A percentile compares a stretch with the other conserved stretches of the same genome.
Conservation (phyloP, 495 filamentous ascomycete genomes). For the Aeminium ludgeri region DNA sequence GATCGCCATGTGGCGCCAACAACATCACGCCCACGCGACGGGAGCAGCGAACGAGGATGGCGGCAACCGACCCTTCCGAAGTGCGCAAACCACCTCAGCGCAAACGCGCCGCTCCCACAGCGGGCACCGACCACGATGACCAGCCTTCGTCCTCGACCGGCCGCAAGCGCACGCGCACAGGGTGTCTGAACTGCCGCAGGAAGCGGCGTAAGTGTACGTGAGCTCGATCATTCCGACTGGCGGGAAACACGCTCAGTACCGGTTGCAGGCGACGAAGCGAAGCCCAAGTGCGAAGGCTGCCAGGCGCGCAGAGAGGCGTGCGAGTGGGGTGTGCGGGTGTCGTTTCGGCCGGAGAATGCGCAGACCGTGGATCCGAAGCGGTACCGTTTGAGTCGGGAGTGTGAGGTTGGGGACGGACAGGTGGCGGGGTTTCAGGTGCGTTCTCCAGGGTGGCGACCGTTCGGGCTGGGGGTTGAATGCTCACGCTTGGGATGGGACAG, state of each 20-base stretch:
- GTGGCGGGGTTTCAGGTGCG: background rate
- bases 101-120: too few species aligned
- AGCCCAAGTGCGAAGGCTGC: slow-evolving; percentile 10
- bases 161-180: slow-evolving; percentile 12
- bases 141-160: too few species aligned
- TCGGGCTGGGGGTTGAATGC: background rate
- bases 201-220: slow-evolving; percentile 12
- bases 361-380: slow-evolving; percentile 3
- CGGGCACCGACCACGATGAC: too few species aligned
- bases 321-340: slow-evolving; percentile 8
- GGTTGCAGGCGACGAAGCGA: slow-evolving; percentile 12
- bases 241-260: background rate
- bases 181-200: slow-evolving; percentile 13
- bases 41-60: too few species aligned
- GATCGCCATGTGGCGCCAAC: too few species aligned
- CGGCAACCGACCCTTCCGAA: too few species aligned
- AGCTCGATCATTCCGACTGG: background rate
- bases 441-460: background rate
- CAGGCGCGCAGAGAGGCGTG: slow-evolving; percentile 5
- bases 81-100: too few species aligned
- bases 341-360: slow-evolving; percentile 13
- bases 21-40: too few species aligned
- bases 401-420: background rate
- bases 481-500: slow-evolving; percentile 2
- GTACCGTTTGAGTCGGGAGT: slow-evolving; percentile 6